These are phyloP conservation scores for Clausena lansium DNA, from an alignment of 345 rosid species.

Conservation along the genomic window DNA sequence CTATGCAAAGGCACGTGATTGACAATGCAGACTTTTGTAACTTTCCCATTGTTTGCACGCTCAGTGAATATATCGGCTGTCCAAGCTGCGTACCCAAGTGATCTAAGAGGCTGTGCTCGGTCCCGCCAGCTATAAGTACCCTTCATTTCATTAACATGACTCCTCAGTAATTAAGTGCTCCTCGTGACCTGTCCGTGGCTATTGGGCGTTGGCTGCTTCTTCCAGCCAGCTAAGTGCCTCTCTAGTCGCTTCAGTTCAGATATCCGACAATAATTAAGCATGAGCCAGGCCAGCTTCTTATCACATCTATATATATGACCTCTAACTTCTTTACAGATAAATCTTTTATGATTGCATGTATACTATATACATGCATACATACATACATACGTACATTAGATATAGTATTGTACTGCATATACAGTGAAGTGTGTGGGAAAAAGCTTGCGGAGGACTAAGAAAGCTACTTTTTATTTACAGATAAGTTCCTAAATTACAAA, in stretches of 20 bases:
- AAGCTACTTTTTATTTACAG: background rate
- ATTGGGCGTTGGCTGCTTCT: constrained; percentile 8
- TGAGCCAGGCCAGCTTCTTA: background rate
- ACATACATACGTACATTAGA: too few species aligned
- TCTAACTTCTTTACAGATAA: background rate
- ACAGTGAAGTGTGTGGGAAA: background rate
- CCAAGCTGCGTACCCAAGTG: background rate
- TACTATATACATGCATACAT: too few species aligned
- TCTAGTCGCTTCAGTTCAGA: too few species aligned
- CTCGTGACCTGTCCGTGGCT: constrained; percentile 13
- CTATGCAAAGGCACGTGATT: constrained; percentile 42
- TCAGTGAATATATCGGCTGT: background rate
- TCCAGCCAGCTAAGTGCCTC: background rate
- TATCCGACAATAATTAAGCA: background rate
- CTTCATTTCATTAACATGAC: constrained; percentile 8
- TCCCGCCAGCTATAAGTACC: constrained; percentile 37
- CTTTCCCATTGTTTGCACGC: constrained; percentile 36
- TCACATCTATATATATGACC: background rate
- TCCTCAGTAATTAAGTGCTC: background rate
- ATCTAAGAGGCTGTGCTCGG: constrained; percentile 25
- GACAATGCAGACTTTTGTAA: constrained; percentile 43
- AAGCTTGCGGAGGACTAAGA: background rate
- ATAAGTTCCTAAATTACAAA: constrained; percentile 22
- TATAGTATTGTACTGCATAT: background rate
- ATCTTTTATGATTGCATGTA: too few species aligned